phyloP scores from a whole-genome alignment of 208 protist genomes.

The Lotmaria passim region DNA sequence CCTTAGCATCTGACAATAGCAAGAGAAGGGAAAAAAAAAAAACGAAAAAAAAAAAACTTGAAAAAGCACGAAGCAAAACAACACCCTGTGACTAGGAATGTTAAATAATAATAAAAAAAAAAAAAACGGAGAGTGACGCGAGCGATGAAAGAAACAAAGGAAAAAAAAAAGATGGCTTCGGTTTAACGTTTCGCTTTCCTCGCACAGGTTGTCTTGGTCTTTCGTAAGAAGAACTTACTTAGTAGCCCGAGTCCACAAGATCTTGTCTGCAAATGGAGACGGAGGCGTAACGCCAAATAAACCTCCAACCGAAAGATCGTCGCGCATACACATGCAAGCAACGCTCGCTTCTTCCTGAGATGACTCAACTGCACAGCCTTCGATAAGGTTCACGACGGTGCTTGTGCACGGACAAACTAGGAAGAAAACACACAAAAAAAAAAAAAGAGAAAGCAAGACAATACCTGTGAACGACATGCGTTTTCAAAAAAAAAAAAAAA shows the following conservation, averaged over 20 bases:
- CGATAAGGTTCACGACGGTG: neutral
- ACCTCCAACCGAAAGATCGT: neutral
- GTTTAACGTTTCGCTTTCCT: no score
- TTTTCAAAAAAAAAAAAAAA: no score
- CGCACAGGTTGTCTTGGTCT: no score
- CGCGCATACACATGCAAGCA: constrained; percentile 34
- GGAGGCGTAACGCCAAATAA: neutral
- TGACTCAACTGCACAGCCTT: neutral
- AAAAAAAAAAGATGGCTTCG: neutral
- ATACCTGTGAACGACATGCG: neutral
- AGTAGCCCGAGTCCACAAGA: no score
- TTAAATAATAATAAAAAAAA: no score
- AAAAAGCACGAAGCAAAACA: neutral
- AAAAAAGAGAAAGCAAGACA: neutral
- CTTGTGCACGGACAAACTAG: neutral
- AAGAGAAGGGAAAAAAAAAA: constrained; percentile 10
- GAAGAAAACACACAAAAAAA: no score
- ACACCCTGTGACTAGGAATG: no score
- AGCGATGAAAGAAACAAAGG: neutral
- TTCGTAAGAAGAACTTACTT: no score
- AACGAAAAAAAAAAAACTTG: constrained; percentile 2
- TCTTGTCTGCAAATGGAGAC: no score
- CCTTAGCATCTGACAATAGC: neutral
- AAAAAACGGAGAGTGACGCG: neutral
- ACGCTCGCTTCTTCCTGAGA: neutral